Base-by-base conservation (phyloP, 495 filamentous ascomycete genomes). In the Cenococcum geophilum region DNA sequence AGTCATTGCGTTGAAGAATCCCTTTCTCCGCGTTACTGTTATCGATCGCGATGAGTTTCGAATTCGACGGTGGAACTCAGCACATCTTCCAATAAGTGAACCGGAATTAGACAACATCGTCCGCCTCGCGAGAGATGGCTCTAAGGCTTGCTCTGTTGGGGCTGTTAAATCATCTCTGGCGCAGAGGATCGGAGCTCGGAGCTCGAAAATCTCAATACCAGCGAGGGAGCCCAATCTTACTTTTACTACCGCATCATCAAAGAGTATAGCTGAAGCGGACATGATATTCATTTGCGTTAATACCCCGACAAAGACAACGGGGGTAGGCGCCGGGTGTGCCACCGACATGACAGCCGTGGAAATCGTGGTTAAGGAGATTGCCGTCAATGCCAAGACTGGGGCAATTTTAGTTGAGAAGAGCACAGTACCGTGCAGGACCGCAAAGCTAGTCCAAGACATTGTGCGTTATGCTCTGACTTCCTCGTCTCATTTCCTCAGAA, bases 391-490 rank as follows among this genome's bases (percentile, higher is more conserved):
- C 10, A 81, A 77, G 49, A 71, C 78, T 5, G 86, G 86, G 21
- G 83, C 86, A 45, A 89, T 92, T 59, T 77, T 95, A 20, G 89
- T 92, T 1, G 89, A 92, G 75, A 92, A 92, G 74, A 86, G 82
- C 48, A 95, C 89, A 0, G 89, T 95, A 27, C 89, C 89, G 5
- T 89, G 86, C 65, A 78, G 86, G 20, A 95, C 89, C 5, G 86
- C 89, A 0, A 45, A 45, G 18, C 40, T 45, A 14, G 40, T 45
- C 12, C 40, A 78, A 89, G 40, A 78, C 83, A 32, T 80, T 95
- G 21, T 79, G 82, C 52, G 80, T 85, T 54, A 88, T 84, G 9
- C 82, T 92, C 54, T 87, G 82, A 42, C 86, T 87, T 14, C 87
- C 91, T 59, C 61, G 49, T 25, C 80, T 80, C 3, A 6, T 32